These are phyloP conservation scores for Opeltia flavorubescens DNA, from an alignment of 495 filamentous ascomycete species.

Conservation along the genomic window DNA sequence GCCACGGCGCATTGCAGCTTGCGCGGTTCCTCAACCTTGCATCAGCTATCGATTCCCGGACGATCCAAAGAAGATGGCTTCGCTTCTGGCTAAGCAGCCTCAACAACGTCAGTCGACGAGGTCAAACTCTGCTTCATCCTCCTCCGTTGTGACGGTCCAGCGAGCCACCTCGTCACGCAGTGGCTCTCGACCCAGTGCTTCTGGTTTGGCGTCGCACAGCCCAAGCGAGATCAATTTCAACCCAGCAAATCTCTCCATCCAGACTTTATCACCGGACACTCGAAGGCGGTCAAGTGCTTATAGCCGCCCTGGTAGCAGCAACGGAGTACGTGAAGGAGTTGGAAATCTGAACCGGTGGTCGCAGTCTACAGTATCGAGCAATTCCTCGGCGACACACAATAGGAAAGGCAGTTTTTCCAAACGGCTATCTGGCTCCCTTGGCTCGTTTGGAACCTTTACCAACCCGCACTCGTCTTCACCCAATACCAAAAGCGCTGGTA, in stretches of 20 bases:
- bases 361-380: slow-evolving; percentile 59
- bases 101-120: slow-evolving; percentile 12
- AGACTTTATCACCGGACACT: slow-evolving; percentile 11
- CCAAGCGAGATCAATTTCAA: slow-evolving; percentile 10
- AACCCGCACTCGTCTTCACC: slow-evolving; percentile 13
- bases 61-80: slow-evolving; percentile 8
- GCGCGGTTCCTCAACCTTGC: slow-evolving; percentile 2
- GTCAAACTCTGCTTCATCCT: slow-evolving; percentile 17
- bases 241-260: slow-evolving; percentile 7
- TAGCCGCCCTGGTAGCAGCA: slow-evolving; percentile 21
- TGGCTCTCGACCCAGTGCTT: slow-evolving; percentile 8
- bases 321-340: slow-evolving; percentile 46
- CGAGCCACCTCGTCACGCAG: slow-evolving; percentile 13
- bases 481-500: slow-evolving; percentile 6
- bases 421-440: slow-evolving; percentile 26
- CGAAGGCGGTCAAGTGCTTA: slow-evolving; percentile 15
- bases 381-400: slow-evolving; percentile 35
- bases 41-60: slow-evolving; percentile 2
- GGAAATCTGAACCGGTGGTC: slow-evolving; percentile 75
- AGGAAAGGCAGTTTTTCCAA: slow-evolving; percentile 39
- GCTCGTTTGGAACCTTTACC: slow-evolving; percentile 24
- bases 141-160: slow-evolving; percentile 16
- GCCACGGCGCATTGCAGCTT: slow-evolving; percentile 10
- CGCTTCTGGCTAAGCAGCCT: slow-evolving; percentile 13
- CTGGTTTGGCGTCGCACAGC: slow-evolving; percentile 14